Percentiles rank a stretch among this genome's conserved stretches.
Conservation (phyloP, 805 yeast genomes). For the Priceomyces haplophilus region DNA sequence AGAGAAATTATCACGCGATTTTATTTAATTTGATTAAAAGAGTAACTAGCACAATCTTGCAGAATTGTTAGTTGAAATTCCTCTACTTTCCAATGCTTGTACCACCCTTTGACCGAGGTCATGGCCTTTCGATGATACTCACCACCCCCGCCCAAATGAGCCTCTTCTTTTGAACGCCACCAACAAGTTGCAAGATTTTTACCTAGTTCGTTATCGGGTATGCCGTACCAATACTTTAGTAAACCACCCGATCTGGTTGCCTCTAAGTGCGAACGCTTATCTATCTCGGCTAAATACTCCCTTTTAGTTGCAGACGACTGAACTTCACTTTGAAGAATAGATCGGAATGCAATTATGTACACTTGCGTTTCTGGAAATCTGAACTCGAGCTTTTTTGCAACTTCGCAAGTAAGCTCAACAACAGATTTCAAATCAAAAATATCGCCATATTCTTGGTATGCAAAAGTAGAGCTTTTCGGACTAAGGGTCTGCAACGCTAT, state of each 20-base stretch:
- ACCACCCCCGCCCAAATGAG: constrained; percentile 34
- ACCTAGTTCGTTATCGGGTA: constrained; percentile 29
- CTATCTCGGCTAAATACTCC: constrained; percentile 22
- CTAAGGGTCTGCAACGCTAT: constrained; percentile 28
- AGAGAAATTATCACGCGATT: no score
- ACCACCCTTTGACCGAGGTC: constrained; percentile 30
- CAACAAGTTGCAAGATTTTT: constrained; percentile 39
- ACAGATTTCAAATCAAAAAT: constrained; percentile 28
- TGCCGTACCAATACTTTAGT: constrained; percentile 39
- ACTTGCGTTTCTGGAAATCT: constrained; percentile 14
- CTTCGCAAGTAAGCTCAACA: constrained; percentile 12
- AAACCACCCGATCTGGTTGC: constrained; percentile 37
- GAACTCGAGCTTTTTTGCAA: constrained; percentile 10
- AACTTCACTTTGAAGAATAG: constrained; percentile 25
- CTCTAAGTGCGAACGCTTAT: constrained; percentile 31
- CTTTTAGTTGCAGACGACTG: constrained; percentile 22
- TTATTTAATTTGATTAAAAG: not conserved
- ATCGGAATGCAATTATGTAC: constrained; percentile 35
- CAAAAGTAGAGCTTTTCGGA: constrained; percentile 17
- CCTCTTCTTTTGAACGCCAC: constrained; percentile 29
- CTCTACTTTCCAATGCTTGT: constrained; percentile 33
- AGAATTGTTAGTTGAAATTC: constrained; percentile 21
- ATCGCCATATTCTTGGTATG: constrained; percentile 19
- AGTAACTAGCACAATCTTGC: not conserved
- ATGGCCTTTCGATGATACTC: constrained; percentile 30